Percentiles rank a stretch among this genome's conserved stretches.
Conservation (phyloP, 306 rosid species). For the Astragalus glycyphyllos region DNA sequence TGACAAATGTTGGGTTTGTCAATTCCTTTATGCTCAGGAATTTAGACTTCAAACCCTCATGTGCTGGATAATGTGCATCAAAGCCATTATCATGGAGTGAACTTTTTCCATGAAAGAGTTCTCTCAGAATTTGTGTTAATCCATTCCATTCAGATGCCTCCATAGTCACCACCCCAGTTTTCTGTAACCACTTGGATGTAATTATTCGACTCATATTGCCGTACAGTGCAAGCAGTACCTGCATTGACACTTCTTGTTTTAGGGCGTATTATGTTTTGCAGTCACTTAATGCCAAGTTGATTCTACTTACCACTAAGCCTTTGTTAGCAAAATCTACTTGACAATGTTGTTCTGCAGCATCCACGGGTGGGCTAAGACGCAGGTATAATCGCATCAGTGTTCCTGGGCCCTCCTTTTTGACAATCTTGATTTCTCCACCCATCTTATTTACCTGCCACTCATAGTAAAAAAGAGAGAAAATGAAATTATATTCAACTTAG, state of each 20-base stretch:
- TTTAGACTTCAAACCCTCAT: slow-evolving; percentile 57
- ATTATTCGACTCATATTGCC: slow-evolving; percentile 72
- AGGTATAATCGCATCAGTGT: slow-evolving; percentile 82
- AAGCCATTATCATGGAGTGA: slow-evolving; percentile 50
- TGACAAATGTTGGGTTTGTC: slow-evolving; percentile 64
- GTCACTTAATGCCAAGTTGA: slow-evolving; percentile 33
- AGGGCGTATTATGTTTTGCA: slow-evolving; percentile 25
- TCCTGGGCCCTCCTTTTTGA: slow-evolving; percentile 87
- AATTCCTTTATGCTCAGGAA: slow-evolving; percentile 60
- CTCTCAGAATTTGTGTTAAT: slow-evolving; percentile 75
- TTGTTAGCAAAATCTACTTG: slow-evolving; percentile 69
- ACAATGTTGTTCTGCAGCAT: slow-evolving; percentile 67
- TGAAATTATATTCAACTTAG: slow-evolving; percentile 20
- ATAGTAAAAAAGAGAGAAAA: slow-evolving; percentile 26
- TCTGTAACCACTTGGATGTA: slow-evolving; percentile 78
- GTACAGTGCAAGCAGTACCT: slow-evolving; percentile 84
- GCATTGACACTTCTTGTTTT: slow-evolving; percentile 47
- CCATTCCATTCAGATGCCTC: slow-evolving; percentile 97
- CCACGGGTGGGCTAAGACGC: slow-evolving; percentile 67
- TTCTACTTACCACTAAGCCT: slow-evolving; percentile 73
- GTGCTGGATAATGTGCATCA: slow-evolving; percentile 59
- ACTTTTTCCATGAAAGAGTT: slow-evolving; percentile 67
- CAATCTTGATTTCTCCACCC: slow-evolving; percentile 98
- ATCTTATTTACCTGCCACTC: slow-evolving; percentile 81
- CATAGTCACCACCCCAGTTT: slow-evolving; percentile 66